Evolutionary conservation across 306 rosid genomes (phyloP), one percentile per base, ranked within the genome.

Genomic region (Vigna hirtella): DNA sequence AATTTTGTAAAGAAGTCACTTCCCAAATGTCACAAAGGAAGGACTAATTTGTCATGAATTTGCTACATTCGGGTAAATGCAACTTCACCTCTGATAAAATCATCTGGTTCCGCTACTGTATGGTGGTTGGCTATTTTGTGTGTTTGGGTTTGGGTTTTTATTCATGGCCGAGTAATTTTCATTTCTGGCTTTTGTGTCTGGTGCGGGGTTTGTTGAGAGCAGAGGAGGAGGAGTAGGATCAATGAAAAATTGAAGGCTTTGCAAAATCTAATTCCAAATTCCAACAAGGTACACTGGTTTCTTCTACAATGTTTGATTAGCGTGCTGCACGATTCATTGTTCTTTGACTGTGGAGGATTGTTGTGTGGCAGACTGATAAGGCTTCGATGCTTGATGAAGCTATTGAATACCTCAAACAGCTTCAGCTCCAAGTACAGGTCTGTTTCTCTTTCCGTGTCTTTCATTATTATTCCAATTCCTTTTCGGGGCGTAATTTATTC

Each of bases 381-480:
- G 97, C 98, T 82, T 94, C 98, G 6, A 92, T 94, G 97, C 90
- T 94, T 52, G 98, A 94, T 79, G 98, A 94, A 83, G 97, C 97
- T 74, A 94, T 94, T 70, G 98, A 94, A 84, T 94, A 94, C 77
- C 93, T 94, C 30, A 94, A 92, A 86, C 98, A 94, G 86, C 98
- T 94, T 87, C 97, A 92, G 86, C 98, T 94, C 71, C 97, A 94
- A 88, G 97, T 94, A 69, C 97, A 94, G 95, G 97, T 90, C 20
- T 50, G 81, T 51, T 42, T 57, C 79, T 53, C 6, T 18, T 83
- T 36, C 9, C 38, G 17, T 65, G n/a, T 40, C 43, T 40, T 42
- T 42, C 47, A 42, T 42, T 9, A 9, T 42, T 42, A 42, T 9
- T 42, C 47, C 47, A 42, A 42, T 42, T 53, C 14, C 24, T 84